These are phyloP conservation scores for Tubosaeta sp. DNA, from an alignment of 768 basidiomycete genomes.

Conservation along the genomic window DNA sequence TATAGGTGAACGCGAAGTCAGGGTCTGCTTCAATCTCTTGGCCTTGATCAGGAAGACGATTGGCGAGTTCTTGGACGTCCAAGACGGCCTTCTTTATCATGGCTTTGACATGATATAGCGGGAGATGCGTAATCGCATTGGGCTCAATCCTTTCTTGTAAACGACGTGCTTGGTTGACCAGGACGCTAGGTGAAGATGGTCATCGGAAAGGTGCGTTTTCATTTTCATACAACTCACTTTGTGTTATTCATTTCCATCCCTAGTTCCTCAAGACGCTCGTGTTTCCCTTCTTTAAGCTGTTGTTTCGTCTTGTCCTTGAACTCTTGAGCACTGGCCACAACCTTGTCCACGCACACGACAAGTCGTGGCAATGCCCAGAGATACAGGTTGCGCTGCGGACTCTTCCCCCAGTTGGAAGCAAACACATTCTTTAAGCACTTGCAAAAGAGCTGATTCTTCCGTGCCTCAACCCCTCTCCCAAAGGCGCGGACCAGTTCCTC, in stretches of 20 bases:
- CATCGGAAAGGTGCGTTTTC: background rate
- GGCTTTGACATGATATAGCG: conserved; percentile 10
- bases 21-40: conserved; percentile 26
- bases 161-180: conserved; percentile 22
- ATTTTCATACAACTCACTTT: conserved; percentile 25
- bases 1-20: conserved; percentile 23
- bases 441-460: conserved; percentile 23
- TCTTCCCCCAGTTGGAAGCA: conserved; percentile 25
- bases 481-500: conserved; percentile 4
- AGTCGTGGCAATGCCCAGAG: conserved; percentile 37
- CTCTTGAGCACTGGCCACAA: conserved; percentile 19
- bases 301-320: conserved; percentile 33
- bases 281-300: conserved; percentile 23
- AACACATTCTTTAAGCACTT: conserved; percentile 27
- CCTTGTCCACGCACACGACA: conserved; percentile 38
- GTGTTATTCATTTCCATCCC: conserved; percentile 27
- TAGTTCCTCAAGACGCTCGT: conserved; percentile 35
- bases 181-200: conserved; percentile 13
- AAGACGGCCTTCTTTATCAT: conserved; percentile 26
- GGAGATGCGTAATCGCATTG: conserved; percentile 25
- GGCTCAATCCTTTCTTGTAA: conserved; percentile 33
- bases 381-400: conserved; percentile 35
- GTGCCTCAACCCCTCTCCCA: conserved; percentile 17
- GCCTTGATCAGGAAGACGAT: conserved; percentile 17
- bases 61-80: conserved; percentile 28